Base-by-base conservation (phyloP, 2,329 filamentous ascomycete species). In the Kalaharituber pfeilii region DNA sequence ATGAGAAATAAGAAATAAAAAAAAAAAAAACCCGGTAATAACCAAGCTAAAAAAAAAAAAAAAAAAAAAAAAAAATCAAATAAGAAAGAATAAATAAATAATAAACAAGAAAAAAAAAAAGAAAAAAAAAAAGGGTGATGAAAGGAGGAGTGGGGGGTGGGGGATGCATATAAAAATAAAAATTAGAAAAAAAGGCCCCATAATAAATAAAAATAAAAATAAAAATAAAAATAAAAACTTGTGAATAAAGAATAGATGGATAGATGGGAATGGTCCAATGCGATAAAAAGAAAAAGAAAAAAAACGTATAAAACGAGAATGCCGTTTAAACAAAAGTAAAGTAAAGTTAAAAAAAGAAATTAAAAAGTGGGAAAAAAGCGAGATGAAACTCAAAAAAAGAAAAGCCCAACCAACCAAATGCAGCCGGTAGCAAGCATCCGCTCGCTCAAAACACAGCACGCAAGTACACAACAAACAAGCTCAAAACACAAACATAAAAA, bases 1-100 rank as follows among this genome's bases (percentile, higher is more conserved):
- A 50, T 53, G 30, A 45, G 52, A 56, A 56, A 47, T 52, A 58
- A 28, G 54, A 55, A 22, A 53, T 53, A 51, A 55, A 39, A 42
- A 55, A 52, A 54, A 59, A 57, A 53, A 56, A 53, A 44, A 55
- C 59, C 56, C 51, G 49, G 54, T 39, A 45, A 57, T 59, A 59
- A 59, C 56, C 58, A 57, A 54, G 53, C 28, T 56, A 36, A 50
- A 30, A 53, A 55, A 53, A 53, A 53, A 56, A 55, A 51, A 56
- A 30, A 39, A 52, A 54, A 29, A 49, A 53, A 56, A 52, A 52
- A 54, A 56, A 33, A 52, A 51, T 45, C 55, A 53, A 28, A 54
- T 49, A 56, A 55, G 45, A 53, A 28, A 50, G 29, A 29, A 42
- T 20, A 33, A 49, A 55, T 24, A 27, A 50, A 20, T 25, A 50